phyloP scores from a whole-genome alignment of 2,329 filamentous ascomycete species.

The Paraphaeosphaeria sporulosa region DNA sequence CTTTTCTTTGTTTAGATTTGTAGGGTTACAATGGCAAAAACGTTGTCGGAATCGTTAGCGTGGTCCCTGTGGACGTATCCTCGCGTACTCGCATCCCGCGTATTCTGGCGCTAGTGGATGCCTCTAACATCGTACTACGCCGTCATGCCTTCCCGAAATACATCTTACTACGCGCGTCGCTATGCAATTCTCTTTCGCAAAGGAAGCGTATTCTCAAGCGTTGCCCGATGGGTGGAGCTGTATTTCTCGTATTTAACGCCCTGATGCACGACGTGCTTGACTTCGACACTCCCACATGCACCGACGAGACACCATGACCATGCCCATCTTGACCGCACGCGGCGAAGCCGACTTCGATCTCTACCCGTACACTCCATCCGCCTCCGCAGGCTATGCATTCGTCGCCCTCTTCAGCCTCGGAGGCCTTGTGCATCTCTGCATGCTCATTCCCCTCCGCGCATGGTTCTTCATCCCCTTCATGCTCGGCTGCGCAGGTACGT shows the following conservation, averaged over 20 bases:
- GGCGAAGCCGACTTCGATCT: constrained; percentile 26
- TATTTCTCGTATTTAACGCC: not conserved
- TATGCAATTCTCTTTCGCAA: not conserved
- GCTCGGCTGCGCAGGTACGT: constrained; percentile 59
- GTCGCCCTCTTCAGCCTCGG: constrained; percentile 24
- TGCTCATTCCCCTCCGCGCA: constrained; percentile 19
- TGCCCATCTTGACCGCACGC: not conserved
- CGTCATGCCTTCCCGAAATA: not conserved
- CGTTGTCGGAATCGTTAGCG: not conserved
- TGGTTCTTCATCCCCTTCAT: constrained; percentile 62
- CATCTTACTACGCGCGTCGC: not conserved
- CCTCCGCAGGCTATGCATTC: constrained; percentile 22
- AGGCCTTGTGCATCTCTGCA: constrained; percentile 16
- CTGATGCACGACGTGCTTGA: not conserved
- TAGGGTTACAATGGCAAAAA: not conserved
- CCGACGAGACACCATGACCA: not conserved
- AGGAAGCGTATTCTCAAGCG: constrained; percentile 6
- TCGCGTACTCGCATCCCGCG: constrained; percentile 5
- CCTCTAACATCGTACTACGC: not conserved
- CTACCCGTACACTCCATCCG: constrained; percentile 26
- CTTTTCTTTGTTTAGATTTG: not conserved
- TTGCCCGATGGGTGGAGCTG: not conserved
- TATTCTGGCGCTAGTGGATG: not conserved
- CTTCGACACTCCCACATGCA: not conserved
- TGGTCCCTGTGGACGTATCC: not conserved